Evolutionary conservation across 148 eudicot species (phyloP).

Genomic region (Drosera capensis): DNA sequence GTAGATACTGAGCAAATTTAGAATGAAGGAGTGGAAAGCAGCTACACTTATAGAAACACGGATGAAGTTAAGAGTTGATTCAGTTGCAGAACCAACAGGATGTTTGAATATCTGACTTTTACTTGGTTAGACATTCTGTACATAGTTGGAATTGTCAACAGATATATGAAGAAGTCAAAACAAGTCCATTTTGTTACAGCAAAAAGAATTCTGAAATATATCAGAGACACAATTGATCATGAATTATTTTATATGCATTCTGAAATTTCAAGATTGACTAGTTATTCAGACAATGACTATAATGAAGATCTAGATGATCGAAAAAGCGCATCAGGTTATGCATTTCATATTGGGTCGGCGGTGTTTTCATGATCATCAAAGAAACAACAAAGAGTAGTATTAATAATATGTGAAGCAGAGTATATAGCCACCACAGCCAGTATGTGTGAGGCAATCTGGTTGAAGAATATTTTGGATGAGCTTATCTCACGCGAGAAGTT

Average conservation of each 20-base stretch:
- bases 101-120: constrained; percentile 7
- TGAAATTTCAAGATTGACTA: background rate
- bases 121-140: background rate
- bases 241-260: background rate
- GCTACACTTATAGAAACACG: constrained; percentile 6
- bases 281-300: background rate
- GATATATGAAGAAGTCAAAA: background rate
- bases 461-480: background rate
- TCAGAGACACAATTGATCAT: background rate
- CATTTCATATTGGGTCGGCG: background rate
- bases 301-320: constrained; percentile 1
- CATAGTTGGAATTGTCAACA: background rate
- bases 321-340: constrained; percentile 1
- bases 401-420: background rate
- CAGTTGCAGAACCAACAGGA: constrained; percentile 2
- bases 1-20: constrained; percentile 8
- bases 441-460: background rate
- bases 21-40: constrained; percentile 1
- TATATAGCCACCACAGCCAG: background rate
- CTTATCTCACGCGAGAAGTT: background rate
- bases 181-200: no score
- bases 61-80: constrained; percentile 2
- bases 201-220: background rate
- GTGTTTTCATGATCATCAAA: background rate
- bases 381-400: background rate